These are phyloP conservation scores for Metarhizium rileyi DNA, from an alignment of 2,329 filamentous ascomycete genomes.

Conservation along the genomic window DNA sequence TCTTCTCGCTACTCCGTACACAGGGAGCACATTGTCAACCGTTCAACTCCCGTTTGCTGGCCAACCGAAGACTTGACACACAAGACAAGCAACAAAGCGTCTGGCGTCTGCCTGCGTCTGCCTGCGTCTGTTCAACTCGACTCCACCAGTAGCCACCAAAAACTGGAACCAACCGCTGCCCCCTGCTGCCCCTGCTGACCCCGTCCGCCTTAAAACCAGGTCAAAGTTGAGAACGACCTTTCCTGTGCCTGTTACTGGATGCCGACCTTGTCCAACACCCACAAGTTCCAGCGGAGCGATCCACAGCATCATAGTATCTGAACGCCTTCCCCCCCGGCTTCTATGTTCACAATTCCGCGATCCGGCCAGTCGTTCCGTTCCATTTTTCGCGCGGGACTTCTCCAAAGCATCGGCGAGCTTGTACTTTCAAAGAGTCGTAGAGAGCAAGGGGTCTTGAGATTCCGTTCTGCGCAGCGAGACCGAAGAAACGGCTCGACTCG, in stretches of 20 bases:
- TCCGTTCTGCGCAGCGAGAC: background rate
- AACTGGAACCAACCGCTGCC: background rate
- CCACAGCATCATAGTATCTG: conserved; percentile 3
- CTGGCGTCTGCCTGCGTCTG: too few relatives aligned
- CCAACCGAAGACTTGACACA: background rate
- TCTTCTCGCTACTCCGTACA: too few relatives aligned
- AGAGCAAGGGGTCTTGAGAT: background rate
- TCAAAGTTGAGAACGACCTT: background rate
- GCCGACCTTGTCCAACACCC: conserved; percentile 4
- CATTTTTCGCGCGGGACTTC: background rate
- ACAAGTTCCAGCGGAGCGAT: conserved; percentile 3
- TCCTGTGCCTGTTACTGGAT: background rate
- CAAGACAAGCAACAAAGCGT: too few relatives aligned
- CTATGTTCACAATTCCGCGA: background rate
- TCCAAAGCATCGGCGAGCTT: background rate
- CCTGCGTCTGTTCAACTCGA: background rate
- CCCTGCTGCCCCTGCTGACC: background rate
- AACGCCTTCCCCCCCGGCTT: background rate
- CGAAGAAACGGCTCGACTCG: background rate
- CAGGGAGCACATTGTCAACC: background rate
- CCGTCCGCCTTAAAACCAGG: background rate
- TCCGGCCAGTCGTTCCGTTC: conserved; percentile 5
- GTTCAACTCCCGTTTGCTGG: background rate
- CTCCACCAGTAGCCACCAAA: background rate
- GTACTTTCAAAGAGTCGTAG: too few relatives aligned